phyloP scores from a whole-genome alignment of 2,329 filamentous ascomycete species.

The Trichoderma atrobrunneum region DNA sequence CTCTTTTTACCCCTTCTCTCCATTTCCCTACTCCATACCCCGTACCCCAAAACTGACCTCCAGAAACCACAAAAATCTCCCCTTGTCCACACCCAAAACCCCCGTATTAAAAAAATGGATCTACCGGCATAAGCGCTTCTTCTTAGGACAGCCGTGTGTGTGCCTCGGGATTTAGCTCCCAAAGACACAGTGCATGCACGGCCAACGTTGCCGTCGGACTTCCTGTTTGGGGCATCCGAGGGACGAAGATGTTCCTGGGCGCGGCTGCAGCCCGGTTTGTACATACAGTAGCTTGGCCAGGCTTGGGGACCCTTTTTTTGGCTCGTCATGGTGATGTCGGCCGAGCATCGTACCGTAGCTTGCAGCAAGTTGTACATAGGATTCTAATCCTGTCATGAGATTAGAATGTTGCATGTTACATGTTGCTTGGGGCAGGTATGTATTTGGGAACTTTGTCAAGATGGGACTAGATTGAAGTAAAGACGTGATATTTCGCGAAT shows the following conservation, averaged over 20 bases:
- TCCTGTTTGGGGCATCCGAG: conserved; percentile 12
- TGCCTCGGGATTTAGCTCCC: conserved; percentile 2
- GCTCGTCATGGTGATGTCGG: conserved; percentile 1
- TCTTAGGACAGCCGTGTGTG: background rate
- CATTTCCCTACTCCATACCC: background rate
- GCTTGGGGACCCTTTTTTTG: background rate
- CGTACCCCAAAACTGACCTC: background rate
- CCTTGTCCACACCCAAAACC: background rate
- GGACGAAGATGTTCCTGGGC: background rate
- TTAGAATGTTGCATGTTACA: background rate
- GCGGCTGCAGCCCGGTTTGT: background rate
- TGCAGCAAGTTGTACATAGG: background rate
- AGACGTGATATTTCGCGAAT: background rate
- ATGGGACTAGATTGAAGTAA: background rate
- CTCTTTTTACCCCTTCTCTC: background rate
- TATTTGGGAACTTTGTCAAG: background rate
- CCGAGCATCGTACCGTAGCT: background rate
- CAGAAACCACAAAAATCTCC: background rate
- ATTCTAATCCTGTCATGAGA: background rate
- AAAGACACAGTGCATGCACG: background rate
- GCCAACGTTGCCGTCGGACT: background rate
- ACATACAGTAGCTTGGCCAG: background rate
- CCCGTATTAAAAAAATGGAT: conserved; percentile 11
- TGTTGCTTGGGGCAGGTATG: background rate
- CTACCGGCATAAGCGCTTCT: conserved; percentile 12